Base-by-base conservation (phyloP, 176 grass and related monocot species). In the Bolboschoenus planiculmis region DNA sequence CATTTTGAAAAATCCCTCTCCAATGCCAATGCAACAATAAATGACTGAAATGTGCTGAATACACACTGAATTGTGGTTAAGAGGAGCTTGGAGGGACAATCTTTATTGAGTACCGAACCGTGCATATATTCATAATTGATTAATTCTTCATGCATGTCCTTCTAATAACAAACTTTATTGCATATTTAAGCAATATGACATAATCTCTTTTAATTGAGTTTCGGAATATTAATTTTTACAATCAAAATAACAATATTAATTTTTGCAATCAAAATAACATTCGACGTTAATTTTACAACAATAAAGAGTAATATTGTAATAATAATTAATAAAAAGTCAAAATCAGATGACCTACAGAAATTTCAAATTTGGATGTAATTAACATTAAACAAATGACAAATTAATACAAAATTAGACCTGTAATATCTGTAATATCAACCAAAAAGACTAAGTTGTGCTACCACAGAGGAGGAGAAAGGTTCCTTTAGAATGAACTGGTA, bases 361-460 rank as follows among this genome's bases (percentile, higher is more conserved):
- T n/a, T n/a, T n/a, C n/a, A n/a, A n/a, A n/a, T n/a, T 27, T 16
- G 13, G 23, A 65, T 34, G 30, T 31, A 1, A 0, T 65, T 33
- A 35, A 3, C 9, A 61, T 30, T 3, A 62, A 63, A 24, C 11
- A 13, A 66, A 36, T 20, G 3, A 66, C 18, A 1, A 18, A 8
- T n/a, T n/a, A n/a, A n/a, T 5, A 66, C 34, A 43, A 62, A 14
- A 56, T 2, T 39, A 3, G 26, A 88, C 87, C 87, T 96, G 91
- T 10, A 92, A n/a, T n/a, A n/a, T n/a, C n/a, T n/a, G n/a, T n/a
- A n/a, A 40, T 6, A 96, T 86, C 57, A 96, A 82, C 90, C 85
- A 96, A 30, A 96, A 3, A 0, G 88, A 85, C 85, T 73, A 96
- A 10, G 82, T 50, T 33, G 78, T 36, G 51, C 83, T 87, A 20